Percentiles rank a stretch among this genome's conserved stretches.
Evolutionary conservation across 75 land plant genomes (phyloP).

Genomic region (Picea sitchensis): DNA sequence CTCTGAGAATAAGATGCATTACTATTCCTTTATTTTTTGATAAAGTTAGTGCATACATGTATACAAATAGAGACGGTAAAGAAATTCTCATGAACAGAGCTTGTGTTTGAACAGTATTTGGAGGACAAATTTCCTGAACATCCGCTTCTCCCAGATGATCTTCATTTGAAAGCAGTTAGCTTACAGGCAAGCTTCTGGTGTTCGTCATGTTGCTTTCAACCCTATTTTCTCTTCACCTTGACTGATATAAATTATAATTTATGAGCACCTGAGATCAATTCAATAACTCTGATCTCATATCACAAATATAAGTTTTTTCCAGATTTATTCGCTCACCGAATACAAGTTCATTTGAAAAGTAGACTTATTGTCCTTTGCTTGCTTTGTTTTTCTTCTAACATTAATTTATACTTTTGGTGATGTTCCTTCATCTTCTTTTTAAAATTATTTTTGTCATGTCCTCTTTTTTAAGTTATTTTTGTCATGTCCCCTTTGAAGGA

Average conservation of each 20-base stretch:
- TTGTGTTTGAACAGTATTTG: constrained; percentile 31
- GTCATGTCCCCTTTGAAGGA: too few relatives aligned
- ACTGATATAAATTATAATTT: background rate
- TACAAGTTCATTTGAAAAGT: background rate
- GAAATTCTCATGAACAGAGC: background rate
- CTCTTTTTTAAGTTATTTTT: too few relatives aligned
- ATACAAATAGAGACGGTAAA: background rate
- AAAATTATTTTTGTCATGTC: too few relatives aligned
- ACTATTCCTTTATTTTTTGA: background rate
- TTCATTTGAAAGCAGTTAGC: constrained; percentile 31
- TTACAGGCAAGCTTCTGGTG: constrained; percentile 26
- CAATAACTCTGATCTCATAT: background rate
- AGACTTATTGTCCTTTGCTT: background rate
- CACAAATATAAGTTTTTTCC: background rate
- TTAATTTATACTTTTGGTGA: too few relatives aligned
- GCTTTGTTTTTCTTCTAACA: too few relatives aligned
- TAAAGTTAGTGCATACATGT: background rate
- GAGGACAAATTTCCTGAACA: constrained; percentile 52
- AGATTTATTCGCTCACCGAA: background rate
- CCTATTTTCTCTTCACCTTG: background rate
- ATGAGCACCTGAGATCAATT: background rate
- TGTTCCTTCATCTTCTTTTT: too few relatives aligned
- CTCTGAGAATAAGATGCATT: background rate
- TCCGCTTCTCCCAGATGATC: constrained; percentile 41
- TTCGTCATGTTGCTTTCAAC: background rate